Base-by-base conservation (phyloP, 345 rosid species). In the Gossypium raimondii region DNA sequence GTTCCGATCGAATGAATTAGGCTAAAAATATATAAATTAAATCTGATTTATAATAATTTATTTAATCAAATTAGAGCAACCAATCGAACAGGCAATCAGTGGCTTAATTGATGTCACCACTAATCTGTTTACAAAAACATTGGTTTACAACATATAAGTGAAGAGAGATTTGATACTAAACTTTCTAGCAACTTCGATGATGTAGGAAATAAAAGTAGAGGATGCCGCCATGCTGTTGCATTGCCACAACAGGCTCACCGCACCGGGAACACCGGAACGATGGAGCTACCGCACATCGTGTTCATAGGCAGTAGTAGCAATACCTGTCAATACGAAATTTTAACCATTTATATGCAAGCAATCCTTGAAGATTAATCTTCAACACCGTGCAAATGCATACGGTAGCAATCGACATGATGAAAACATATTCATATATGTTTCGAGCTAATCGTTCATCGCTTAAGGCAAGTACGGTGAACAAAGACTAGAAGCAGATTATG, bases 281-380 rank as follows among this genome's bases (percentile, higher is more conserved):
- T 75, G 92, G 76, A 73, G 93, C 65, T 38, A 97, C 91, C 2
- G 89, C 84, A 70, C 97, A 95, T 16, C 98, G 90, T 34, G 97
- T 95, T 81, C 90, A 81, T 20, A 95, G 90, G 83, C 97, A 95
- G 81, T 91, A 88, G 82, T 93, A 93, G 79, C 98, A 95, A 83
- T 95, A 93, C 92, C 98, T 95, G 89, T 67, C 82, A 84, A 74
- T 67, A 62, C 57, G 71, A 73, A 73, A 60, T 67, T 45, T 12
- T 47, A 57, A 58, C 43, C 56, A 2, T 45, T 56, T 8, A 11
- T 20, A 48, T 44, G 56, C 63, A 76, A 51, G 57, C 41, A 6
- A 44, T 10, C 52, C 22, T 47, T 29, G 59, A 24, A 20, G 68
- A 50, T 74, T 43, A 11, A 12, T 55, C 14, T 70, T 72, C 48